Percentiles rank a stretch among this genome's conserved stretches.
Evolutionary conservation across 2,329 filamentous ascomycete species (phyloP).

Genomic region (Apiospora saccharicola): DNA sequence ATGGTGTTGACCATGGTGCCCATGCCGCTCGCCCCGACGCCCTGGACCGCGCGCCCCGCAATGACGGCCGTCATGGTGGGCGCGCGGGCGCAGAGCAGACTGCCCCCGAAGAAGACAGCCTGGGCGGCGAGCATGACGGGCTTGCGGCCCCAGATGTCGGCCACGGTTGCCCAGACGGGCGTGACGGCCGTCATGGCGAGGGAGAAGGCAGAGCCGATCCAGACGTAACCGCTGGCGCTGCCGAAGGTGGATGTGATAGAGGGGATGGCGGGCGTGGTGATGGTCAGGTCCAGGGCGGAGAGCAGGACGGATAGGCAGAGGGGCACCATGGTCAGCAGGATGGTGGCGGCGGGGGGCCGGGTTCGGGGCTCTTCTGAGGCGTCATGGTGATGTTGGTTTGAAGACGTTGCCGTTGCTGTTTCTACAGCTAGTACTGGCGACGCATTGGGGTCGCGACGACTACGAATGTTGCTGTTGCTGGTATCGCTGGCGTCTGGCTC

Average conservation of each 20-base stretch:
- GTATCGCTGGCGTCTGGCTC: neutral
- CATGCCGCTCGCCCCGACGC: slow-evolving; percentile 46
- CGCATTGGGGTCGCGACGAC: neutral
- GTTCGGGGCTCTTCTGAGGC: neutral
- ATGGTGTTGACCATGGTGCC: slow-evolving; percentile 23
- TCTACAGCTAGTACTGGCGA: neutral
- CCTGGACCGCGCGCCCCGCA: slow-evolving; percentile 45
- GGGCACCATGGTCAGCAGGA: slow-evolving; percentile 46
- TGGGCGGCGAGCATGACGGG: slow-evolving; percentile 43
- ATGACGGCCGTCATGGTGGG: slow-evolving; percentile 43
- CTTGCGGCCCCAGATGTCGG: slow-evolving; percentile 44
- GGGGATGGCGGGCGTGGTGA: slow-evolving; percentile 68
- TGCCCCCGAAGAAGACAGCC: slow-evolving; percentile 47
- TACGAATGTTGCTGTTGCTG: neutral
- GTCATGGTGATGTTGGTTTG: neutral
- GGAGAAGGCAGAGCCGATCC: slow-evolving; percentile 49
- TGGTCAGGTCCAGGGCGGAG: slow-evolving; percentile 60
- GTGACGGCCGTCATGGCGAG: slow-evolving; percentile 43
- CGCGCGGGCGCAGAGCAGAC: slow-evolving; percentile 45
- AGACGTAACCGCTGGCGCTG: slow-evolving; percentile 66
- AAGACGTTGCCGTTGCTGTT: neutral
- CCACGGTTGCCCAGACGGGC: slow-evolving; percentile 41
- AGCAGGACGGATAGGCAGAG: slow-evolving; percentile 53
- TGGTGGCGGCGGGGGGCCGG: slow-evolving; percentile 8
- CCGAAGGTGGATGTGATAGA: slow-evolving; percentile 73